Conservation (phyloP, 805 yeast genomes). For the Ogataea corticis region DNA sequence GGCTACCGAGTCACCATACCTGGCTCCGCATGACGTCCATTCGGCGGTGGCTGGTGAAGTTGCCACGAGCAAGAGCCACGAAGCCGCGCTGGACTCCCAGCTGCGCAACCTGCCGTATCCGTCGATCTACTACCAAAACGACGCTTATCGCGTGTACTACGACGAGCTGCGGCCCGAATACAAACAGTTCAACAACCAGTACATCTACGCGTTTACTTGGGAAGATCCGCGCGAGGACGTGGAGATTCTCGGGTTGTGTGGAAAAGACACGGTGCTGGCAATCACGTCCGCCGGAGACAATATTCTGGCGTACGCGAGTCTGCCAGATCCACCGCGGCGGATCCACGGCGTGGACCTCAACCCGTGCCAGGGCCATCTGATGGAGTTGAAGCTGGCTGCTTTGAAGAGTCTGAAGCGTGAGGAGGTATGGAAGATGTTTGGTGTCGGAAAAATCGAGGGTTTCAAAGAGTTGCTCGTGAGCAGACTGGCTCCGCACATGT, state of each 20-base stretch:
- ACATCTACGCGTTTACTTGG: conserved; percentile 88
- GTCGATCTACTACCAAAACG: conserved; percentile 74
- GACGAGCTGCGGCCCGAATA: conserved; percentile 69
- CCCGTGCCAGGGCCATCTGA: conserved; percentile 78
- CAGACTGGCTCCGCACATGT: conserved; percentile 66
- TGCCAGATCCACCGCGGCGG: conserved; percentile 70
- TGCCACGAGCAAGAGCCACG: conserved; percentile 68
- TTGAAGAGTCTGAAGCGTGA: conserved; percentile 55
- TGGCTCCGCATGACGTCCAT: conserved; percentile 54
- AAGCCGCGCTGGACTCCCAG: conserved; percentile 66
- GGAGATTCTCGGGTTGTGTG: conserved; percentile 57
- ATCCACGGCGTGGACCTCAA: conserved; percentile 86
- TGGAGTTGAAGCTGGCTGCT: conserved; percentile 76
- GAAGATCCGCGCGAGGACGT: conserved; percentile 86
- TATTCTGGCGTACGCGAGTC: conserved; percentile 67
- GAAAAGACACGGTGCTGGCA: conserved; percentile 73
- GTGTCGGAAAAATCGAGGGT: conserved; percentile 64
- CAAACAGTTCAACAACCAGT: conserved; percentile 73
- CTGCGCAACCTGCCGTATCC: conserved; percentile 74
- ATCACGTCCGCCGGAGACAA: conserved; percentile 89
- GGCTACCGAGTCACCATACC: conserved; percentile 81
- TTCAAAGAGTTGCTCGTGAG: conserved; percentile 52
- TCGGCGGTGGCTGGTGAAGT: conserved; percentile 22
- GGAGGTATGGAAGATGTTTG: conserved; percentile 75
- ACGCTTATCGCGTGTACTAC: conserved; percentile 77